Evolutionary conservation across 306 rosid species (phyloP).

Genomic region (Acacia acuminata): DNA sequence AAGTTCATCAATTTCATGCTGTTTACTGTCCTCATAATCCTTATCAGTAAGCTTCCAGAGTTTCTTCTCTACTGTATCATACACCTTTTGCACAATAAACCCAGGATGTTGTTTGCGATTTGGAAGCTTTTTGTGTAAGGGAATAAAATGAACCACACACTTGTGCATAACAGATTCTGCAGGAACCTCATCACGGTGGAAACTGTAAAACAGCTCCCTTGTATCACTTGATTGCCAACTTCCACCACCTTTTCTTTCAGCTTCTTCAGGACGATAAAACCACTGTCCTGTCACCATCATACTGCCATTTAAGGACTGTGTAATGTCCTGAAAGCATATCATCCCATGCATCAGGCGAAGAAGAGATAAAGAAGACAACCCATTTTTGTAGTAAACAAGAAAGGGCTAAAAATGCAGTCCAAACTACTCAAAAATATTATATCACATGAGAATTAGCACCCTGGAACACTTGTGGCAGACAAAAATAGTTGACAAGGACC

Average conservation of each 20-base stretch:
- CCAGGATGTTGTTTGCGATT: constrained; percentile 89
- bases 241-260: constrained; percentile 82
- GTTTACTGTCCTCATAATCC: constrained; percentile 80
- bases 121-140: constrained; percentile 82
- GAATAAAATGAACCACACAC: constrained; percentile 92
- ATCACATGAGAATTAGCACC: background rate
- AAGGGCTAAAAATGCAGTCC: constrained; percentile 15
- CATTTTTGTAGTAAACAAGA: constrained; percentile 1
- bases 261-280: constrained; percentile 99
- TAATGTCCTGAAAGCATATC: constrained; percentile 64
- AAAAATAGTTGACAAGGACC: constrained; percentile 6
- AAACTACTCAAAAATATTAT: background rate
- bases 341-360: constrained; percentile 27
- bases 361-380: background rate
- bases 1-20: constrained; percentile 82
- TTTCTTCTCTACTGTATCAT: constrained; percentile 84
- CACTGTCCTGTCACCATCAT: constrained; percentile 87
- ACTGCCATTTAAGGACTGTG: constrained; percentile 54
- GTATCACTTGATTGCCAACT: constrained; percentile 92
- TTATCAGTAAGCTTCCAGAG: constrained; percentile 93
- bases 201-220: constrained; percentile 93
- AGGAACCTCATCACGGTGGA: constrained; percentile 93
- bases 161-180: constrained; percentile 97
- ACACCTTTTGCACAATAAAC: constrained; percentile 88
- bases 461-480: background rate